These are phyloP conservation scores for Chaetomium globosum DNA, from an alignment of 2,329 filamentous ascomycete genomes.

Conservation along the genomic window DNA sequence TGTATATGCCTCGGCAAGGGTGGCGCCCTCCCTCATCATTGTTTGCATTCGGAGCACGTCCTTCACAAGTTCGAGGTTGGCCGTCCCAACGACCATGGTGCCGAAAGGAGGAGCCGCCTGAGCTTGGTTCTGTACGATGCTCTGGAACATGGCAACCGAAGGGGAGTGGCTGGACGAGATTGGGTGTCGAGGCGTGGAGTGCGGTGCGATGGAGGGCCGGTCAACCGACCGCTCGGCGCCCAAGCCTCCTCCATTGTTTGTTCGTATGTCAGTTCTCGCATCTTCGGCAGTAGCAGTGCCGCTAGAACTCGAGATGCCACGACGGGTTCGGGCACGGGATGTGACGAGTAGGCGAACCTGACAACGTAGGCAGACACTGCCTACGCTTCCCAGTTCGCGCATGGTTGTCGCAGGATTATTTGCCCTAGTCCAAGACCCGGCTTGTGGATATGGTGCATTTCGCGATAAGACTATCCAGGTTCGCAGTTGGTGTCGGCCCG, in stretches of 20 bases:
- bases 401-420: constrained; percentile 22
- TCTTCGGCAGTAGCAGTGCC: constrained; percentile 12
- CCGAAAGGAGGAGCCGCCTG: neutral
- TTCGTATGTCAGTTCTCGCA: neutral
- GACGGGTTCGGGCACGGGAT: constrained; percentile 21
- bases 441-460: neutral
- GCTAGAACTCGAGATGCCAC: constrained; percentile 24
- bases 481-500: neutral
- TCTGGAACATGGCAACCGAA: constrained; percentile 34
- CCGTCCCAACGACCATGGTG: neutral
- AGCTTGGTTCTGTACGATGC: constrained; percentile 29
- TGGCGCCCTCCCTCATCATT: constrained; percentile 35
- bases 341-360: constrained; percentile 30
- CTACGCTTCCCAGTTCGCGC: constrained; percentile 32
- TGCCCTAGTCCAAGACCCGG: neutral
- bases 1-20: constrained; percentile 35
- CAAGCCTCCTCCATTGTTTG: constrained; percentile 3
- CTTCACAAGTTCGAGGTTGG: constrained; percentile 37
- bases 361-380: constrained; percentile 36
- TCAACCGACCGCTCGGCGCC: neutral
- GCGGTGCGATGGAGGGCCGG: neutral
- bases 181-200: neutral
- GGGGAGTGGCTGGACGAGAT: constrained; percentile 11
- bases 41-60: constrained; percentile 39
- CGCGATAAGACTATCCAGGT: neutral